phyloP scores from a whole-genome alignment of 805 yeast species.

The Yamadazyma phyllophila region DNA sequence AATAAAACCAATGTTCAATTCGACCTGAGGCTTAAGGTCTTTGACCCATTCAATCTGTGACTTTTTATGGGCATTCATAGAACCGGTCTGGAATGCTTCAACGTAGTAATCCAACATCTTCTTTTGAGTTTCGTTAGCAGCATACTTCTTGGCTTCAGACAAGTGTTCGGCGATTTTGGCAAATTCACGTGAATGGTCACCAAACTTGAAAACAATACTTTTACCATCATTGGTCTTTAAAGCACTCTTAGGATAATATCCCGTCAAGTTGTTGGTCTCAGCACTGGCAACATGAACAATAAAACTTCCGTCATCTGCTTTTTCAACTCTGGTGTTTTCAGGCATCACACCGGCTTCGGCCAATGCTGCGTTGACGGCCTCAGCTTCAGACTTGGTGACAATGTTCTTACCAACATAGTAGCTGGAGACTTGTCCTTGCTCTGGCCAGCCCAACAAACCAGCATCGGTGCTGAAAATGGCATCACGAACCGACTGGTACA shows the following conservation, averaged over 20 bases:
- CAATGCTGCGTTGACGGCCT: conserved; percentile 62
- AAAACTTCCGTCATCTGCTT: conserved; percentile 47
- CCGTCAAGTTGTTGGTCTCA: conserved; percentile 43
- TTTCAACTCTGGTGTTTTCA: conserved; percentile 75
- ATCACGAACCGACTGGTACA: conserved; percentile 43
- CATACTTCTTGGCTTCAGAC: conserved; percentile 54
- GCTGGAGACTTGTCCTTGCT: conserved; percentile 69
- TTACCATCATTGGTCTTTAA: conserved; percentile 33
- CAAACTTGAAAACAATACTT: conserved; percentile 57
- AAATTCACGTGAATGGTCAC: conserved; percentile 75
- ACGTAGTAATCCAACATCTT: conserved; percentile 66
- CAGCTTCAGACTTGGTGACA: conserved; percentile 59
- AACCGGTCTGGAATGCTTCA: conserved; percentile 73
- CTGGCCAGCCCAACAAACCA: conserved; percentile 71
- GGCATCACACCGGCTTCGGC: conserved; percentile 66
- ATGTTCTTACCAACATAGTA: conserved; percentile 55
- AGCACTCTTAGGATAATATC: conserved; percentile 49
- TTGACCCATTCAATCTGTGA: conserved; percentile 88
- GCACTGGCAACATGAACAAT: conserved; percentile 71
- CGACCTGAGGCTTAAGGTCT: conserved; percentile 70
- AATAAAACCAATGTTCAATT: conserved; percentile 83
- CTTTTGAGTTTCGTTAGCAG: conserved; percentile 70
- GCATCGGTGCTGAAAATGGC: conserved; percentile 51
- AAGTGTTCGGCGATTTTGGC: conserved; percentile 54
- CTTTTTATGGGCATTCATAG: conserved; percentile 79